Evolutionary conservation across 2,329 filamentous ascomycete genomes (phyloP), one percentile per base, ranked within the genome.

Genomic region (Epicoccum nigrum): DNA sequence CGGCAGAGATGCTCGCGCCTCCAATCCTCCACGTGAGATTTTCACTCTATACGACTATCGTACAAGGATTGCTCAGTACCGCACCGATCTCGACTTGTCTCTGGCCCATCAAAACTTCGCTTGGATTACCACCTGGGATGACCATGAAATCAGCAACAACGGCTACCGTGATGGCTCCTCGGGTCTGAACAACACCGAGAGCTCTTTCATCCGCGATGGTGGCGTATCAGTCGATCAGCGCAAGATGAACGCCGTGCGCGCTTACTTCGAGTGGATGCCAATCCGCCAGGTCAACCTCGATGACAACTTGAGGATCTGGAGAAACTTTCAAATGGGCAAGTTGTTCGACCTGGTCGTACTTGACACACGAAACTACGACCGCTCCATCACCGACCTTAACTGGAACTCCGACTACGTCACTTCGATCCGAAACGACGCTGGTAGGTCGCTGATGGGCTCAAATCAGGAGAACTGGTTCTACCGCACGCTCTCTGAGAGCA

Each of bases 381-480:
- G 65, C 68, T 54, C 51, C 6, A 54, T 54, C 19, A 49, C 45
- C 11, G 51, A 54, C 13, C 23, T 53, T 2, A 67, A 70, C 51
- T 82, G 80, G 77, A 87, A 87, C 62, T 78, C 78, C 2, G 74
- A 81, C 31, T 87, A 87, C 61, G 76, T 86, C 35, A 76, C 82
- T 49, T 60, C 75, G 1, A 85, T 89, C 50, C 82, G 77, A 17
- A 81, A 89, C 59, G 86, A 90, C 50, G 82, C 85, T 3, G 81
- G 83, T 9, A 81, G 87, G 4, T 81, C 81, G 0, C 72, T 90
- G 59, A 90, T 90, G 86, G 88, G 87, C 2, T 76, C 79, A 1
- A 80, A 81, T 8, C 88, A 90, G 66, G 88, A 90, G 70, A 82
- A 83, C 58, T 91, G 88, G 88, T 66, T 66, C 30, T 60, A 60